Base-by-base conservation (phyloP, 2,329 filamentous ascomycete genomes). In the Talaromyces sp. region DNA sequence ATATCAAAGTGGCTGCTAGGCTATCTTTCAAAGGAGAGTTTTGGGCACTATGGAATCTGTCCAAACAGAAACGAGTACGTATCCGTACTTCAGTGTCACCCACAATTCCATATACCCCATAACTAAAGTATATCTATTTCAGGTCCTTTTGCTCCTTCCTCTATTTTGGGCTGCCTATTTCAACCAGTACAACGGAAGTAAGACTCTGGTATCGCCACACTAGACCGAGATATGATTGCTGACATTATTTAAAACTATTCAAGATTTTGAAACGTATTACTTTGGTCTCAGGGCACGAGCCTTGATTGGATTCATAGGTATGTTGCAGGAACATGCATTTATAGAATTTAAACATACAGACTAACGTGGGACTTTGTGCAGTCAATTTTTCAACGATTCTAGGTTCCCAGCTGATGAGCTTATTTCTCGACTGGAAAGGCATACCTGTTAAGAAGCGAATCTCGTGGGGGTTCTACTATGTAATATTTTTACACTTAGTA, bases 191-290 rank as follows among this genome's bases (percentile, higher is more conserved):
- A 72, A 61, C 33, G 76, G 79, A 60, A 73, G 42, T 47, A 47
- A 23, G 42, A 16, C 4, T 16, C 4, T 47, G n/a, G 7, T 23
- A 12, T 23, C 6, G 2, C 9, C 9, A 23, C n/a, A 23, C 9
- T 47, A 14, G 4, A 47, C 2, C 18, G 2, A 23, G 42, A 5
- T 47, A 6, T 23, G n/a, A 47, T 47, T 36, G 16, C 42, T 47
- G 18, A 47, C n/a, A 68, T 70, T 63, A 50, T 67, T 36, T 31
- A 10, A 14, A 3, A 30, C 6, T 8, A n/a, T 56, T 82, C 6
- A 47, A 47, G 42, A 83, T 65, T 84, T 83, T 64, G 76, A 82
- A 59, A 76, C 80, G 0, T 83, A 79, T 63, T 80, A 80, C 62
- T 80, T 80, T 34, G 76, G 76, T 28, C 75, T 82, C 4, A 73